phyloP scores from a whole-genome alignment of 208 protist species.

The Kentomonas sorsogonicus region DNA sequence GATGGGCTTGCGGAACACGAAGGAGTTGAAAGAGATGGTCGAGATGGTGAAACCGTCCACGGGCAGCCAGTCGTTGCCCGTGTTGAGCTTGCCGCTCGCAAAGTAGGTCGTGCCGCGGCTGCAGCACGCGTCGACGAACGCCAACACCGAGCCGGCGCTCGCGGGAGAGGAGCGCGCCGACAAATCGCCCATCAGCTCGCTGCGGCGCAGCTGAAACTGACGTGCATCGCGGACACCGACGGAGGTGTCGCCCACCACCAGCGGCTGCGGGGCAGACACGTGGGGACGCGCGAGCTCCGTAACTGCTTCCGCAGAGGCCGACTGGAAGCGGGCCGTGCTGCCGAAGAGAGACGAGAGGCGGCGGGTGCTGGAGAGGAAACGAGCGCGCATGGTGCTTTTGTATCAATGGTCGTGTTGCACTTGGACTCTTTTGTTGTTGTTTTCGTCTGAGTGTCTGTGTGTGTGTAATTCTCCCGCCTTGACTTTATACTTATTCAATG shows the following conservation, averaged over 20 bases:
- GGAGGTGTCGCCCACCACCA: constrained; percentile 12
- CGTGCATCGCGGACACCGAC: constrained; percentile 14
- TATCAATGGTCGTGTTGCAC: no score
- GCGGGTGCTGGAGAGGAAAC: background rate
- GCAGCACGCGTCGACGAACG: constrained; percentile 20
- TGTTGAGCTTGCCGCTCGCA: background rate
- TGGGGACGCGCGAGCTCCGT: no score
- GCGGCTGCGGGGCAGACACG: no score
- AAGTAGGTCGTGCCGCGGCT: constrained; percentile 12
- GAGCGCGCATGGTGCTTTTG: no score
- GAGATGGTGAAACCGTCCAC: constrained; percentile 14
- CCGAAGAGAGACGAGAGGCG: background rate
- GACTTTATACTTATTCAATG: no score
- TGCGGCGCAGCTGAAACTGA: background rate
- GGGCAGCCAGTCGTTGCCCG: background rate
- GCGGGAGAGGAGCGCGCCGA: constrained; percentile 15
- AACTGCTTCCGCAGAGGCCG: no score
- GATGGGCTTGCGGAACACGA: constrained; percentile 26
- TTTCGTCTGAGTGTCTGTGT: no score
- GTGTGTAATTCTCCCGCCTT: no score
- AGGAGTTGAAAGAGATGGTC: constrained; percentile 40
- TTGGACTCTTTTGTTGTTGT: no score
- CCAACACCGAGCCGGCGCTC: constrained; percentile 25
- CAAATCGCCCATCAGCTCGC: no score
- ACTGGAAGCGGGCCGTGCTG: background rate